A percentile compares a stretch with the other conserved stretches of the same genome.
phyloP scores from a whole-genome alignment of 257 asterid species.

The Petrea volubilis region DNA sequence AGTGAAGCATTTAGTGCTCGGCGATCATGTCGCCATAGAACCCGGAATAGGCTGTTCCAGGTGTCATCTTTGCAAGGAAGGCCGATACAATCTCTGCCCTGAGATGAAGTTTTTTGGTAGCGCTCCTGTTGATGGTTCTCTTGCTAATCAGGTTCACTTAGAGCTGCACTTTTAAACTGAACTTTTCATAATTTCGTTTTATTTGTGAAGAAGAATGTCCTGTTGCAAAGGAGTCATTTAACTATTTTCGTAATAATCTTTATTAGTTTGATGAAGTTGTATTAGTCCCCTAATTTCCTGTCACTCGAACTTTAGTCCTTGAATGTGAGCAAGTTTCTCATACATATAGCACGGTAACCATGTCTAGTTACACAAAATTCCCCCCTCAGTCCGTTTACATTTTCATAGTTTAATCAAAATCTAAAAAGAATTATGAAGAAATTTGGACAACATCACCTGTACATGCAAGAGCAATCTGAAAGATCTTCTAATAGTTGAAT shows the following conservation, averaged over 20 bases:
- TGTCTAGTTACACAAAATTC: no score
- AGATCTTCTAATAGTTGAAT: no score
- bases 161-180: not conserved
- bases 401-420: no score
- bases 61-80: slow-evolving; percentile 74
- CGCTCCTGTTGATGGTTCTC: slow-evolving; percentile 92
- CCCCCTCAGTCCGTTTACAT: no score
- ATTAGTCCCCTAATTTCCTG: not conserved
- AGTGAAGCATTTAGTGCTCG: slow-evolving; percentile 62
- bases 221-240: not conserved
- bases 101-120: slow-evolving; percentile 92
- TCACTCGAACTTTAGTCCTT: not conserved
- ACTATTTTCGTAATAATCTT: not conserved
- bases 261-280: slow-evolving; percentile 10
- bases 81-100: slow-evolving; percentile 89
- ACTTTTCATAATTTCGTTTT: not conserved
- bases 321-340: not conserved
- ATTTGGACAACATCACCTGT: no score
- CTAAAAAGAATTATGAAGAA: no score
- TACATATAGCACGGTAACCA: no score
- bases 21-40: slow-evolving; percentile 89
- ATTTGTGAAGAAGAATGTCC: not conserved
- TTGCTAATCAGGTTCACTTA: slow-evolving; percentile 75
- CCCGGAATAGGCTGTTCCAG: slow-evolving; percentile 86
- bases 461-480: no score